Evolutionary conservation across 1,139 yeast species (phyloP), one percentile per base, ranked within the genome.

Genomic region (Hanseniaspora sp.): DNA sequence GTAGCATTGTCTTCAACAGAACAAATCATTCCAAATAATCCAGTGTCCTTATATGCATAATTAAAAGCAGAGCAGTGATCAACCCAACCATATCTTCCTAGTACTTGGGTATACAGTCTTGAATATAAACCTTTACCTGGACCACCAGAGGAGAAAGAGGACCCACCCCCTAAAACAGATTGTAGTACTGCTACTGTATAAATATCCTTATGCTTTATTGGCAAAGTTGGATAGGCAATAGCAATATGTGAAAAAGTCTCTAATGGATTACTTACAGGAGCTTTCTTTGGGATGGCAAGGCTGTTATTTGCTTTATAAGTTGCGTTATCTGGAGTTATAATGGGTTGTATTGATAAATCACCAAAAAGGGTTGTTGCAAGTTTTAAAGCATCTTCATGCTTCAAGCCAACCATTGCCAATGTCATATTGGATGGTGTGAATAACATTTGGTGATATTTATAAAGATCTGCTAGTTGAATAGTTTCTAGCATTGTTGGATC

Each of bases 61-160:
- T 90, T 88, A 71, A 88, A 88, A 29, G 95, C 78, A 62, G 81
- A 74, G 67, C 96, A 88, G 63, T 85, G 84, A 65, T 92, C 98
- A 56, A 92, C 82, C 67, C 85, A 90, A 45, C 95, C 95, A 66
- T 85, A 86, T 66, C 85, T 92, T 70, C 92, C 92, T 64, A 92
- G 74, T 2, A 92, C 96, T 61, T 90, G 79, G 0, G 96, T 87
- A 71, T 88, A 92, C 34, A 94, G 78, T 57, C 98, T 76, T 1
- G 96, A 86, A 67, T 88, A 94, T 97, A 92, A 90, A 6, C 99
- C 99, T 69, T 92, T 92, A 55, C 99, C 99, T n/a, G 99, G 99
- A 0, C 99, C 99, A 60, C 99, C 99, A 11, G 99, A 97, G 29
- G 95, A 83, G 65, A 92, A 92, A 1, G 97, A 88, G 7, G 96